Conservation (phyloP, 257 asterid species). For the Ocimum tenuiflorum region DNA sequence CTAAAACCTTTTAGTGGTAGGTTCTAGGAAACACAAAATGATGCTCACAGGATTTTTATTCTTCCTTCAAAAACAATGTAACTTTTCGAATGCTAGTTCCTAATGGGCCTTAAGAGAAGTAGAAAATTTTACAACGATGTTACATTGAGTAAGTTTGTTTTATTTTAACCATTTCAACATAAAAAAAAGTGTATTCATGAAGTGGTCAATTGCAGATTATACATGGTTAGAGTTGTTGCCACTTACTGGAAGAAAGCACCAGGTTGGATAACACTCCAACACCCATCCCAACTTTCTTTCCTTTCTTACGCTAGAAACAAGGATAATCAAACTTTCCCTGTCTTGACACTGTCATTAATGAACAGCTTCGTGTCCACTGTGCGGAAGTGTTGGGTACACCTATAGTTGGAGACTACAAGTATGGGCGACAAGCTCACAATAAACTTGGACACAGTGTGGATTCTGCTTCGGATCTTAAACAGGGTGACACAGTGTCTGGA, state of each 20-base stretch:
- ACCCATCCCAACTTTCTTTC: neutral
- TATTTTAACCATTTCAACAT: too few relatives aligned
- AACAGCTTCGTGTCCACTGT: slow-evolving; percentile 88
- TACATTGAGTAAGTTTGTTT: too few relatives aligned
- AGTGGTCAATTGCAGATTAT: slow-evolving; percentile 49
- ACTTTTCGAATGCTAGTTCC: neutral
- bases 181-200: slow-evolving; percentile 5
- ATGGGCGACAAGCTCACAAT: slow-evolving; percentile 91
- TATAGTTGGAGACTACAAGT: slow-evolving; percentile 87
- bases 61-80: neutral
- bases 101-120: neutral
- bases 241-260: slow-evolving; percentile 93
- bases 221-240: slow-evolving; percentile 88
- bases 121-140: neutral
- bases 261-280: slow-evolving; percentile 35
- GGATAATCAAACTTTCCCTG: neutral
- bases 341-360: neutral
- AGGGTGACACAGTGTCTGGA: slow-evolving; percentile 16
- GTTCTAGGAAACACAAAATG: neutral
- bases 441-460: slow-evolving; percentile 34
- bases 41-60: neutral
- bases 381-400: slow-evolving; percentile 98
- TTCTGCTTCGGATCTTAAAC: slow-evolving; percentile 19
- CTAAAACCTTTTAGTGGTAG: neutral
- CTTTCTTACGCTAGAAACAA: neutral